phyloP scores from a whole-genome alignment of 805 yeast species.

The Debaryomyces castellii region DNA sequence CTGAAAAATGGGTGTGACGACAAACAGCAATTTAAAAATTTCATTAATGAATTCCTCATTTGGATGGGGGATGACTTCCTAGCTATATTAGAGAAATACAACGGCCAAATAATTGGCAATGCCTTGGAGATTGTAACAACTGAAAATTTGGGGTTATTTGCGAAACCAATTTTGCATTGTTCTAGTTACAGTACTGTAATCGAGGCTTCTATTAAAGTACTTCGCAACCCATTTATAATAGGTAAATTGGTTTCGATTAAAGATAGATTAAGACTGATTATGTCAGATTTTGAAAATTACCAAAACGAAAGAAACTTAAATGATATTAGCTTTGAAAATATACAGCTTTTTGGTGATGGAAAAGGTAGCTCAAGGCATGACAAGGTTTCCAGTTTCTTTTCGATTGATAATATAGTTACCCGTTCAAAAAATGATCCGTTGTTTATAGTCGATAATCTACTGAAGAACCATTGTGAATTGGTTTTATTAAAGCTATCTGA shows the following conservation, averaged over 20 bases:
- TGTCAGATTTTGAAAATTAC: conserved; percentile 13
- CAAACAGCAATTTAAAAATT: conserved; percentile 30
- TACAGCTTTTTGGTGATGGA: conserved; percentile 26
- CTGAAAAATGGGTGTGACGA: conserved; percentile 16
- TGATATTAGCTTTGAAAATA: conserved; percentile 35
- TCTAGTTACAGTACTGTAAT: conserved; percentile 28
- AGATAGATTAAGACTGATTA: conserved; percentile 13
- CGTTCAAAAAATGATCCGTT: conserved; percentile 26
- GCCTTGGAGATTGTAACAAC: conserved; percentile 7
- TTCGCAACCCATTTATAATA: conserved; percentile 41
- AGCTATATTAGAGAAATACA: conserved; percentile 34
- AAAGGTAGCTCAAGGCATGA: conserved; percentile 3
- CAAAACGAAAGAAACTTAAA: conserved; percentile 21
- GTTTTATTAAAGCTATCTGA: conserved; percentile 32
- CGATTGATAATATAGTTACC: conserved; percentile 33
- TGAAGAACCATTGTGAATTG: conserved; percentile 21
- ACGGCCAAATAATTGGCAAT: conserved; percentile 1
- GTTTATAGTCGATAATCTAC: conserved; percentile 11
- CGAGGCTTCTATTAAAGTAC: conserved; percentile 13
- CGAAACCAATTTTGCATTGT: conserved; percentile 33
- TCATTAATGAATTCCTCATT: conserved; percentile 37
- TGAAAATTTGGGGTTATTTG: conserved; percentile 17
- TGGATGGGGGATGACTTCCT: conserved; percentile 39
- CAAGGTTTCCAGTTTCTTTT: conserved; percentile 39
- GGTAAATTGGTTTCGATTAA: conserved; percentile 24